Conservation (phyloP, 768 basidiomycete genomes). For the Phaeotremella skinneri region DNA sequence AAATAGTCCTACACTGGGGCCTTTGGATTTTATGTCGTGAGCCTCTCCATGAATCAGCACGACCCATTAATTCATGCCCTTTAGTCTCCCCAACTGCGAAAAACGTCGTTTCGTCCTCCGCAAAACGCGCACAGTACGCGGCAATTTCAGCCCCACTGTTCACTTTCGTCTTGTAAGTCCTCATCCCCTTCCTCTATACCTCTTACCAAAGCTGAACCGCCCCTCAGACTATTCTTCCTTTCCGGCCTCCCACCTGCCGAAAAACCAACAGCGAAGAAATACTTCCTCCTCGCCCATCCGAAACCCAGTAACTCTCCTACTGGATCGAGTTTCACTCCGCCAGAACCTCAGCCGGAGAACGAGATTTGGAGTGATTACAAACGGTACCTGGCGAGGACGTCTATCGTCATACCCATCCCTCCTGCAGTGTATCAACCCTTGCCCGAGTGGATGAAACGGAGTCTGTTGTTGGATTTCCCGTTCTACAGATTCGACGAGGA, state of each 20-base stretch:
- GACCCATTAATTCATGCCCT: conserved; percentile 56
- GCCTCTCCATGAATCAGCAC: conserved; percentile 57
- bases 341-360: conserved; percentile 14
- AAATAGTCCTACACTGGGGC: conserved; percentile 55
- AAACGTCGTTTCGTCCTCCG: conserved; percentile 54
- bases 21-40: conserved; percentile 38
- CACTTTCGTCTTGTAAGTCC: conserved; percentile 60
- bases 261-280: conserved; percentile 64
- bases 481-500: conserved; percentile 62
- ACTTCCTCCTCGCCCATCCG: conserved; percentile 58
- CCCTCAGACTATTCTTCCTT: conserved; percentile 57
- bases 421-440: conserved; percentile 59
- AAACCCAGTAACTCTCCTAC: conserved; percentile 6
- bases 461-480: conserved; percentile 63
- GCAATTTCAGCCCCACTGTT: conserved; percentile 64
- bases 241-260: conserved; percentile 70
- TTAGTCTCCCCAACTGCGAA: conserved; percentile 62
- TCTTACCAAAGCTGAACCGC: conserved; percentile 35
- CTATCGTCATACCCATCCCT: conserved; percentile 64
- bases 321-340: not conserved
- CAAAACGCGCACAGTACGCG: conserved; percentile 62
- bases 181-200: not conserved
- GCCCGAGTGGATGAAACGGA: conserved; percentile 59
- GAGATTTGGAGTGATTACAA: conserved; percentile 55
- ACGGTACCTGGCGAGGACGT: conserved; percentile 60